Percentiles rank a stretch among this genome's conserved stretches.
Conservation (phyloP, 768 basidiomycete species). For the Tulasnella sp. region DNA sequence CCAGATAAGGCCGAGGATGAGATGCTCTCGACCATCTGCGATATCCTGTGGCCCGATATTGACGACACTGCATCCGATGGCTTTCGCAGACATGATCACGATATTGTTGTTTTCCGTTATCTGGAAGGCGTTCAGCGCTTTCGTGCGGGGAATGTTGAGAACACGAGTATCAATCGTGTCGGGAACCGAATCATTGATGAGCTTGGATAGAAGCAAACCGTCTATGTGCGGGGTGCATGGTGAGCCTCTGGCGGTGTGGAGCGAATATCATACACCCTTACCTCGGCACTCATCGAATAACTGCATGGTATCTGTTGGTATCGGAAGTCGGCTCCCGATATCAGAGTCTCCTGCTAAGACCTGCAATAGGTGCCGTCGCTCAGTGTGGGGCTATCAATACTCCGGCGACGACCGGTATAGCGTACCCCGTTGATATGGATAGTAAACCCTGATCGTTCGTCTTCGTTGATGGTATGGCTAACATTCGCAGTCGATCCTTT, state of each 20-base stretch:
- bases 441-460: slow-evolving; percentile 92
- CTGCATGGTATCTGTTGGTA: slow-evolving; percentile 95
- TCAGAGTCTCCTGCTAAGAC: slow-evolving; percentile 86
- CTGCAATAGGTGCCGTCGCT: slow-evolving; percentile 31
- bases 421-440: slow-evolving; percentile 91
- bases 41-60: slow-evolving; percentile 94
- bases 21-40: slow-evolving; percentile 85
- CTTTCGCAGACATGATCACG: slow-evolving; percentile 95
- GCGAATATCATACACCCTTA: slow-evolving; percentile 13
- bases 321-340: slow-evolving; percentile 68
- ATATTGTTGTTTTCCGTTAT: slow-evolving; percentile 99
- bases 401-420: slow-evolving; percentile 6
- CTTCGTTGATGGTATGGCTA: slow-evolving; percentile 95
- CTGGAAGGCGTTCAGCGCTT: slow-evolving; percentile 93
- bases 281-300: slow-evolving; percentile 88
- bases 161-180: slow-evolving; percentile 99
- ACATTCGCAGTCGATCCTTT: slow-evolving; percentile 91
- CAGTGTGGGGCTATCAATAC: background rate
- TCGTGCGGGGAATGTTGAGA: slow-evolving; percentile 74
- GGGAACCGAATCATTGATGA: slow-evolving; percentile 98
- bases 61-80: slow-evolving; percentile 96
- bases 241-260: background rate
- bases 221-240: slow-evolving; percentile 33
- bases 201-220: slow-evolving; percentile 91
- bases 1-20: slow-evolving; percentile 97